Evolutionary conservation across 1,284 basidiomycete species (phyloP).

Genomic region (Leccinum laetum): DNA sequence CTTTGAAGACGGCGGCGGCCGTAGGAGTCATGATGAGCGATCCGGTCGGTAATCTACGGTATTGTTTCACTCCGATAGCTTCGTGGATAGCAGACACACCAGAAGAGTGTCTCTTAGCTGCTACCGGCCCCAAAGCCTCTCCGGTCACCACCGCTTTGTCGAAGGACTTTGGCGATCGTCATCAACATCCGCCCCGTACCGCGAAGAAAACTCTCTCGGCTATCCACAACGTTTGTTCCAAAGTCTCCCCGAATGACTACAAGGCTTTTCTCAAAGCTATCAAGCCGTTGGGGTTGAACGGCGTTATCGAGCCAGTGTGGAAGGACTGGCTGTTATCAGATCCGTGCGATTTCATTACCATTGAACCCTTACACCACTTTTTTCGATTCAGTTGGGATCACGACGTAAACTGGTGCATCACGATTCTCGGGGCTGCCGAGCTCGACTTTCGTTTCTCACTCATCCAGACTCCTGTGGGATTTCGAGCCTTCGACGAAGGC

Average conservation of each 20-base stretch:
- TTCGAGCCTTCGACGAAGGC: constrained; percentile 3
- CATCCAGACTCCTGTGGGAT: constrained; percentile 2
- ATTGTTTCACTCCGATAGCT: background rate
- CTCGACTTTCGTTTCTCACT: constrained; percentile 11
- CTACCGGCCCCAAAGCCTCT: background rate
- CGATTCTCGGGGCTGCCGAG: constrained; percentile 1
- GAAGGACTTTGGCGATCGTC: constrained; percentile 4
- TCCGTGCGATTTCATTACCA: constrained; percentile 6
- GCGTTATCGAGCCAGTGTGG: constrained; percentile 12
- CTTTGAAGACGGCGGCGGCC: background rate
- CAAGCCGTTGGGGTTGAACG: constrained; percentile 6
- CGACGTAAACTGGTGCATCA: constrained; percentile 11
- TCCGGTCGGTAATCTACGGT: background rate
- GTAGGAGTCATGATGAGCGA: background rate
- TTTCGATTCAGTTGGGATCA: constrained; percentile 5
- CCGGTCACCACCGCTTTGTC: constrained; percentile 3
- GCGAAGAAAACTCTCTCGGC: background rate
- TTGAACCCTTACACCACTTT: constrained; percentile 2
- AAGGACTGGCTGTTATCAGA: constrained; percentile 8
- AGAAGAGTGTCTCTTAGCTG: constrained; percentile 3
- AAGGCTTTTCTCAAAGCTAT: constrained; percentile 2
- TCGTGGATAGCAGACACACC: constrained; percentile 9
- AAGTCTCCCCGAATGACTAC: background rate
- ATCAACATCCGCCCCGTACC: constrained; percentile 3
- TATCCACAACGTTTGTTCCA: background rate